Percentiles rank a stretch among this genome's conserved stretches.
Evolutionary conservation across 1,284 basidiomycete species (phyloP).

Genomic region (Apiotrichum domesticum): DNA sequence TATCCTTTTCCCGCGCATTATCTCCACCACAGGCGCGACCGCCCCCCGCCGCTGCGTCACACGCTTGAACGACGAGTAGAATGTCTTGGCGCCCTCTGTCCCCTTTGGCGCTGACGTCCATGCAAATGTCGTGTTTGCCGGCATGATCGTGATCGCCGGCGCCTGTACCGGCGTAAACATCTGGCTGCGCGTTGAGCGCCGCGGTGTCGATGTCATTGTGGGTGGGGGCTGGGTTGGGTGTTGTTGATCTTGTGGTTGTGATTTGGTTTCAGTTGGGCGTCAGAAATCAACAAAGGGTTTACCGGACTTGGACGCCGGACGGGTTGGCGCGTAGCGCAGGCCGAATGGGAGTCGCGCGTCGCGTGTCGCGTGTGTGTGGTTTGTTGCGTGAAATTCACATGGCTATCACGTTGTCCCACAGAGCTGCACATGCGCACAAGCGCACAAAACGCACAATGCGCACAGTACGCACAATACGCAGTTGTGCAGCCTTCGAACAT

Average conservation of each 20-base stretch:
- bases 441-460: too few species aligned
- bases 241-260: background rate
- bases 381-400: too few species aligned
- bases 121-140: slow-evolving; percentile 16
- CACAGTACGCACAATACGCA: too few species aligned
- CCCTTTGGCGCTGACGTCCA: slow-evolving; percentile 22
- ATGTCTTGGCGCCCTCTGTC: background rate
- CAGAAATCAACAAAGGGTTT: too few species aligned
- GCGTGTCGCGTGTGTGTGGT: too few species aligned
- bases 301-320: too few species aligned
- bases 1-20: background rate
- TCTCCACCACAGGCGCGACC: background rate
- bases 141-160: background rate
- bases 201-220: slow-evolving; percentile 27
- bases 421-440: too few species aligned
- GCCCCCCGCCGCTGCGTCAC: background rate
- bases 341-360: too few species aligned
- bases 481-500: too few species aligned
- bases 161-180: slow-evolving; percentile 32
- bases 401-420: too few species aligned
- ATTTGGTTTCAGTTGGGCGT: background rate
- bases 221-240: too few species aligned
- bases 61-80: background rate
- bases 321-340: too few species aligned
- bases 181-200: slow-evolving; percentile 33